phyloP scores from a whole-genome alignment of 306 rosid genomes.

The Medicago lupulina region DNA sequence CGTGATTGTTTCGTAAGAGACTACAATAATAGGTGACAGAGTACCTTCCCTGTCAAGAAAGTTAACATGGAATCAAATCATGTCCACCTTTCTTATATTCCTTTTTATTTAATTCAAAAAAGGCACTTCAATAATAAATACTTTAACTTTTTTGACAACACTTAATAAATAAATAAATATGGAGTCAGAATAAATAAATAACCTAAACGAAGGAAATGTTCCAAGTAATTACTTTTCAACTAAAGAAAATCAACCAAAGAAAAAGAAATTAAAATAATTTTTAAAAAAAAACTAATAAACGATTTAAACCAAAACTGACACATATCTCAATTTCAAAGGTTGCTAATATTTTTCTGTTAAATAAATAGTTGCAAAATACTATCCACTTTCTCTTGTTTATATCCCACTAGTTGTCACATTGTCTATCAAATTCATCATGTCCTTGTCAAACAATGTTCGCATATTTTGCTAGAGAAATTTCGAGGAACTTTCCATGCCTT shows the following conservation, averaged over 20 bases:
- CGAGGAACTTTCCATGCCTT: conserved; percentile 38
- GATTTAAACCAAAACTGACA: background rate
- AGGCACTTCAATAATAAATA: background rate
- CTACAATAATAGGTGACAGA: background rate
- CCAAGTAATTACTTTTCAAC: background rate
- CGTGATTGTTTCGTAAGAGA: conserved; percentile 2
- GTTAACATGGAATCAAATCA: conserved; percentile 1
- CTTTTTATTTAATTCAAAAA: conserved; percentile 10
- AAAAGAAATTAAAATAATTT: background rate
- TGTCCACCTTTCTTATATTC: background rate
- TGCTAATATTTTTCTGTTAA: background rate
- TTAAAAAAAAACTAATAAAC: background rate
- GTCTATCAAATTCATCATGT: background rate
- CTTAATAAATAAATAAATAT: background rate
- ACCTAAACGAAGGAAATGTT: background rate
- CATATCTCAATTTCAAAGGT: conserved; percentile 11
- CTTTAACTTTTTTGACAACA: background rate
- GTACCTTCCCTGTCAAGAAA: conserved; percentile 23
- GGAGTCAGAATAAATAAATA: background rate
- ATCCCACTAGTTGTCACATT: background rate
- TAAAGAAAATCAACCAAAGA: background rate
- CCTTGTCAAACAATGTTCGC: conserved; percentile 6
- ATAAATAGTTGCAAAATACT: background rate
- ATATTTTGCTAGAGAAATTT: conserved; percentile 30
- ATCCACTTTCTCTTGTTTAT: background rate